Evolutionary conservation across 352 stramenopile genomes (phyloP), one percentile per base, ranked within the genome.

Genomic region (Aphanomyces stellatus): DNA sequence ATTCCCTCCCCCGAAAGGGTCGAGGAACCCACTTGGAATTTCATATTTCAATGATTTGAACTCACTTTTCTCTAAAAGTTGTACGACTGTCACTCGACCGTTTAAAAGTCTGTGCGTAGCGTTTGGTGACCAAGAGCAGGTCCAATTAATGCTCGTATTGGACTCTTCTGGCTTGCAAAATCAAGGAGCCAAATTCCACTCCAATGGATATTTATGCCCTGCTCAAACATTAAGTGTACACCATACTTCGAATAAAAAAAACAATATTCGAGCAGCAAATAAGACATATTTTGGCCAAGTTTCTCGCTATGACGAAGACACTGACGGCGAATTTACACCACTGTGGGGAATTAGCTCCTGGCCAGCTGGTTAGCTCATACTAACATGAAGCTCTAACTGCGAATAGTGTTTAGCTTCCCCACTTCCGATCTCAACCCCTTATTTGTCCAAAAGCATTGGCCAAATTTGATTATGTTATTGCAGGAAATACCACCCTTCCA

Each of bases 401-500:
- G n/a, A 40, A 6, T 43, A 27, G 79, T 95, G 10, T 93, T 93
- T 56, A 90, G 80, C 62, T 95, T 91, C 53, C 86, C 86, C 13
- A 78, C 81, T 62, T 65, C 72, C 19, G 77, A 87, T 11, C 71
- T 76, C 2, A 81, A 82, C 24, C 67, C 87, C 49, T 70, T 25
- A 11, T 53, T 67, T 43, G 33, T 67, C n/a, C 41, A 35, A 17
- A 59, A 85, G 62, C 87, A 95, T 69, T 95, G 85, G 85, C 87
- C 87, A 2, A 95, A 95, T 51, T 78, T 95, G 17, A 74, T 95
- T 53, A 93, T 84, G 67, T 75, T 95, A 27, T 88, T 95, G 59
- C 89, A 90, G 85, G 85, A 95, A 10, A 30, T 67, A 0, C 73
- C 90, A 87, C 66, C 78, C 79, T 31, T 67, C 70, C 19, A 74